Evolutionary conservation across 106 monocot genomes (phyloP), one percentile per base, ranked within the genome.

Genomic region (Vanilla planifolia): DNA sequence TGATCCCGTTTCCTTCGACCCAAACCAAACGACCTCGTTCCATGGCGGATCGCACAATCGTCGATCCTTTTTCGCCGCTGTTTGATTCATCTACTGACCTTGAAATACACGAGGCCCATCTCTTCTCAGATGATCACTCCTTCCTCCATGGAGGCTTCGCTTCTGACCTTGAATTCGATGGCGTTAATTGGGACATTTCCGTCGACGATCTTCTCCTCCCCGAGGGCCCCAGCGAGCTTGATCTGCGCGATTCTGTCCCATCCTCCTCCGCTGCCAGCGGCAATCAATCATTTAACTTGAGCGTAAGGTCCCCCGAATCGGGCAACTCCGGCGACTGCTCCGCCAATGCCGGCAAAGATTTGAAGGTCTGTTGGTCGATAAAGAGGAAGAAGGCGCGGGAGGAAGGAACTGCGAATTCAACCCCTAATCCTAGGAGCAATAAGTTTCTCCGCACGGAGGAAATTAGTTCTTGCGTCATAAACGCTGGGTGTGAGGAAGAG

Each of bases 131-230:
- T 28, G 64, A 46, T 41, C 37, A 33, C 10, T 32, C 44, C 29
- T 15, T 51, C 25, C 23, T 64, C 27, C 43, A 40, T 20, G 47
- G 15, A 0, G 45, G 42, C 7, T 32, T 71, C 32, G 15, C 33
- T 2, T 22, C 61, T 37, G 72, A 51, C 52, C 26, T 67, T 47
- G 34, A 37, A 40, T 65, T 69, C 68, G 36, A 75, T 62, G 68
- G 66, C 10, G 43, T 79, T 60, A 51, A 68, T 41, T 59, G 67
- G 32, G 73, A 77, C 11, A 48, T 81, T 78, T 51, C 74, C 51
- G 39, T 77, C 67, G 85, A 86, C 26, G 85, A 80, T 22, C 59
- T 85, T 62, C 73, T 80, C 62, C 65, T 30, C 32, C 32, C 63
- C 6, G 43, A 74, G 2, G 61, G 45, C 15, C 46, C 43, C 20